A percentile compares a stretch with the other conserved stretches of the same genome.
phyloP scores from a whole-genome alignment of 2,329 filamentous ascomycete species.

The Cadophora malorum region DNA sequence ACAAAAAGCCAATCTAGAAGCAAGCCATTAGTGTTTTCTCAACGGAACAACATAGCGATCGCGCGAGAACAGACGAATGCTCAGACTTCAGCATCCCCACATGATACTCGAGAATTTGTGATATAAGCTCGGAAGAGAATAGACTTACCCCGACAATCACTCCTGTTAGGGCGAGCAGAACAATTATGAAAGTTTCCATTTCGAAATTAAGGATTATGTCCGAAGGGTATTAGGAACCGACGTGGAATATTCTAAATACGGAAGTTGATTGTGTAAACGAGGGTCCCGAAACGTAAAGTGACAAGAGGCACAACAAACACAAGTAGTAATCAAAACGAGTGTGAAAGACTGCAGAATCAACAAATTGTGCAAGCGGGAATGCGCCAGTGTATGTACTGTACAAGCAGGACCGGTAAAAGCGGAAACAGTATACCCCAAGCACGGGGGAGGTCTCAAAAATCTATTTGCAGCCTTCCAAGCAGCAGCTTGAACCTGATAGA shows the following conservation, averaged over 20 bases:
- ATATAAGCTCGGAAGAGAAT: no score
- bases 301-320: background rate
- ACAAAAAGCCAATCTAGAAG: slow-evolving; percentile 8
- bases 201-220: background rate
- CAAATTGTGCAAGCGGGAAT: background rate
- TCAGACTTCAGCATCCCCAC: no score
- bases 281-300: background rate
- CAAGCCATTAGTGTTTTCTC: background rate
- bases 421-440: no score
- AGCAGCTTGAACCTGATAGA: background rate
- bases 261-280: background rate
- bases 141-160: slow-evolving; percentile 19
- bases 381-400: background rate
- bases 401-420: background rate
- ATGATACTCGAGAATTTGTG: no score
- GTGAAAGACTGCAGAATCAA: background rate
- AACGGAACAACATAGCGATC: background rate
- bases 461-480: no score
- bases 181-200: slow-evolving; percentile 21
- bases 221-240: background rate
- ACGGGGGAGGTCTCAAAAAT: no score
- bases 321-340: background rate
- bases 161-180: slow-evolving; percentile 1
- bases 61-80: no score
- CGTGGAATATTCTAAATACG: background rate